Base-by-base conservation (phyloP, 2,329 filamentous ascomycete species). In the Nothophaeocryptopus gaeumannii region DNA sequence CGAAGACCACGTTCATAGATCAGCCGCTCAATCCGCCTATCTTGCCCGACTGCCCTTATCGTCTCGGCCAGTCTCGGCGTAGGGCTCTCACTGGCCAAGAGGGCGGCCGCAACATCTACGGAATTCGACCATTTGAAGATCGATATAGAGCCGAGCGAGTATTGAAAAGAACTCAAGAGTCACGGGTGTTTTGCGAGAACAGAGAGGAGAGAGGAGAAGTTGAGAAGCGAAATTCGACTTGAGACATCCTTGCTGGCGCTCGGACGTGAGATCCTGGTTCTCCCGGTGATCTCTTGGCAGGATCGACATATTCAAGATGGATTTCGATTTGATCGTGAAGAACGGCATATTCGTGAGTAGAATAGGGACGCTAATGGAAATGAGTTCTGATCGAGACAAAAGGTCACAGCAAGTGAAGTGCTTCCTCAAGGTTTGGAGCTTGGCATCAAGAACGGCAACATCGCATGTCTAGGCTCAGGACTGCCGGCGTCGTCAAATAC, bases 381-480 rank as follows among this genome's bases (percentile, higher is more conserved):
- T 34, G 37, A 51, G 7, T 36, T 43, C 34, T 44, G 15, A 46
- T 8, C 8, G n/a, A 8, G 10, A 13, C 5, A 29, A 7, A n/a
- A 75, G 73, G 72, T 74, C 36, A 78, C 74, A 15, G 72, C 75
- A 4, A 68, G 70, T 16, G 75, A 78, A 51, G 63, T 75, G 5
- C 63, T 77, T 2, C 66, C 70, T 8, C 56, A 64, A 5, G 70
- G 70, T 2, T 67, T 73, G 7, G 72, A 77, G 14, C 74, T 79
- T 33, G 76, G 74, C n/a, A 66, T 78, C 46, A 70, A 67, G 50
- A 60, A 70, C 51, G 74, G 74, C 49, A 74, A 72, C 46, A 77
- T 78, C 35, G 63, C 65, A 12, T 69, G 71, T 39, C 64, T 78
- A n/a, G 76, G 73, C 3, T 61, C 59, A 2, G 60, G 56, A 10